Evolutionary conservation across 352 stramenopile species (phyloP).

Genomic region (Pythium myriotylum): DNA sequence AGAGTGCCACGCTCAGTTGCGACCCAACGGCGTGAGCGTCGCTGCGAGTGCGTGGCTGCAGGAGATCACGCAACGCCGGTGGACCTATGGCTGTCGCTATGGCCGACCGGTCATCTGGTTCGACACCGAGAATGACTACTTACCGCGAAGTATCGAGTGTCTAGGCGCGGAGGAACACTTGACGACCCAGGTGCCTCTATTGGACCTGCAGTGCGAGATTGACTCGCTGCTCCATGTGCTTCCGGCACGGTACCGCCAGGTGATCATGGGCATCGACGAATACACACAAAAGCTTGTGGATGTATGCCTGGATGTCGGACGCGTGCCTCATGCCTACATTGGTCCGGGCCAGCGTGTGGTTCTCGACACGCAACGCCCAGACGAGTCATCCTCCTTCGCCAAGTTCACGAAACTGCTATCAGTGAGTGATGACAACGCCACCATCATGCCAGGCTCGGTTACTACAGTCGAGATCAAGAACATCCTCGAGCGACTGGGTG

Average conservation of each 20-base stretch:
- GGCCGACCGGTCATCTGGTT: slow-evolving; percentile 40
- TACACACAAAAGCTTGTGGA: slow-evolving; percentile 37
- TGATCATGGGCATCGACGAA: slow-evolving; percentile 27
- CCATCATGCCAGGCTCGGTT: slow-evolving; percentile 16
- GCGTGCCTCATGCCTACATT: slow-evolving; percentile 35
- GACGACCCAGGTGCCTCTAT: not conserved
- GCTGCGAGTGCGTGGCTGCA: not conserved
- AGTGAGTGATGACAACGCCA: not conserved
- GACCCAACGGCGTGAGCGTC: slow-evolving; percentile 9
- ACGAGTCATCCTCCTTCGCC: slow-evolving; percentile 1
- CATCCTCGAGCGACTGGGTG: slow-evolving; percentile 46
- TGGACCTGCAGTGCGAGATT: slow-evolving; percentile 38
- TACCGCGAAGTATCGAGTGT: slow-evolving; percentile 35
- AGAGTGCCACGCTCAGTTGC: slow-evolving; percentile 15
- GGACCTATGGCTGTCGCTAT: slow-evolving; percentile 27
- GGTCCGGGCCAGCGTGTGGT: slow-evolving; percentile 33
- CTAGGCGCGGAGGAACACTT: slow-evolving; percentile 10
- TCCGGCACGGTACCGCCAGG: slow-evolving; percentile 26
- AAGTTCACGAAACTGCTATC: slow-evolving; percentile 27
- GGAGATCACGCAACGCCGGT: slow-evolving; percentile 32
- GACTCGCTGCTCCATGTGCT: slow-evolving; percentile 39
- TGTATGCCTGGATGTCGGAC: slow-evolving; percentile 41
- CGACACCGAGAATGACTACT: slow-evolving; percentile 25
- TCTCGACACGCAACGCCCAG: not conserved
- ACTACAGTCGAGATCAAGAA: slow-evolving; percentile 24